Evolutionary conservation across 75 land plant species (phyloP).

Genomic region (Adiantum capillusveneris): DNA sequence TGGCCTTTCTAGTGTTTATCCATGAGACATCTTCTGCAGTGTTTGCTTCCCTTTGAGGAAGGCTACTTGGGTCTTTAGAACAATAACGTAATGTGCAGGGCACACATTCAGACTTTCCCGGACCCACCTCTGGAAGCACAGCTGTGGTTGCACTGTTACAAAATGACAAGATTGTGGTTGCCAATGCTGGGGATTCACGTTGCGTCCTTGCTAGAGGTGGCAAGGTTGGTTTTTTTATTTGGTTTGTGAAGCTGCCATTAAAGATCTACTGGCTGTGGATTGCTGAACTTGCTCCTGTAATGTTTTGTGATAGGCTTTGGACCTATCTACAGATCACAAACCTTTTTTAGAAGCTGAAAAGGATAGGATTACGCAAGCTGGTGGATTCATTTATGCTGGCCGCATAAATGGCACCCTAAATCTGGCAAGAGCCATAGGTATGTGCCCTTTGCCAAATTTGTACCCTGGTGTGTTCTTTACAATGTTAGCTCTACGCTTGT

Average conservation of each 20-base stretch:
- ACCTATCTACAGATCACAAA: constrained; percentile 84
- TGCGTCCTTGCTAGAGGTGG: constrained; percentile 88
- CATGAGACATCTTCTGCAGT: too few relatives aligned
- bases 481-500: background rate
- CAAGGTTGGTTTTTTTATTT: constrained; percentile 46
- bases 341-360: constrained; percentile 84
- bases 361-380: constrained; percentile 70
- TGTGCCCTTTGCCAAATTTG: constrained; percentile 2
- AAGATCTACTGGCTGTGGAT: background rate
- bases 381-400: constrained; percentile 85
- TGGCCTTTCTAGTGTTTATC: too few relatives aligned
- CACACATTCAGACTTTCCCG: constrained; percentile 72
- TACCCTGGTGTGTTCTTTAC: background rate
- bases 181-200: constrained; percentile 98
- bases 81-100: too few relatives aligned
- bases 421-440: constrained; percentile 89
- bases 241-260: background rate
- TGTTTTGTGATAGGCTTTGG: constrained; percentile 55
- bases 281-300: too few relatives aligned
- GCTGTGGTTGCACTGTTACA: constrained; percentile 86
- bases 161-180: constrained; percentile 67
- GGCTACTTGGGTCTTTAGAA: too few relatives aligned
- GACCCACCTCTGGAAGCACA: constrained; percentile 90
- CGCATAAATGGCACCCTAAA: constrained; percentile 89
- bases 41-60: too few relatives aligned